Percentiles rank a stretch among this genome's conserved stretches.
Conservation (phyloP, 1,284 basidiomycete genomes). For the Erythrobasidium hasegawianum region DNA sequence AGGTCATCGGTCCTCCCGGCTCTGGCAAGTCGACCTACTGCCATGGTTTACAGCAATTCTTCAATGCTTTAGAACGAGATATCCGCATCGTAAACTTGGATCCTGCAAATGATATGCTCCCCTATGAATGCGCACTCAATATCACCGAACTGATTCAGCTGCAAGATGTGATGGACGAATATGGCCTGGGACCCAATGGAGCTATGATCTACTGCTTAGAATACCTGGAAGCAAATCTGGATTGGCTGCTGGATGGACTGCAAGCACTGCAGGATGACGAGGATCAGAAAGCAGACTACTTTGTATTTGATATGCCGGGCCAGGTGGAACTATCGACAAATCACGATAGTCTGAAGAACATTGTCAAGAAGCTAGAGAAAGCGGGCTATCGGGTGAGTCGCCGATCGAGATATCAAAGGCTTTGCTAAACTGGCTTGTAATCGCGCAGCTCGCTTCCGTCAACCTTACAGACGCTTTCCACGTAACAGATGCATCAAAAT, state of each 20-base stretch:
- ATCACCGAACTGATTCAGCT: slow-evolving; percentile 84
- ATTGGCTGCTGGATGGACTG: slow-evolving; percentile 74
- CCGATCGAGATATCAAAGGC: slow-evolving; percentile 1
- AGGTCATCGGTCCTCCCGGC: slow-evolving; percentile 83
- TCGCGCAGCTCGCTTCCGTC: slow-evolving; percentile 75
- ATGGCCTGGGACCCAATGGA: slow-evolving; percentile 89
- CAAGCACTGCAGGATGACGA: slow-evolving; percentile 58
- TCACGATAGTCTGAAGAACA: slow-evolving; percentile 78
- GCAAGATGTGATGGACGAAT: slow-evolving; percentile 78
- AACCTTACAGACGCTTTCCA: slow-evolving; percentile 96
- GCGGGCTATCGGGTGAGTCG: slow-evolving; percentile 79
- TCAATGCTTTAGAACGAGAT: slow-evolving; percentile 77
- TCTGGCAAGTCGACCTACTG: slow-evolving; percentile 93
- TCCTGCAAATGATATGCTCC: slow-evolving; percentile 83
- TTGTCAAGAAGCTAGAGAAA: slow-evolving; percentile 69
- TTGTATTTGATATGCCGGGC: slow-evolving; percentile 93
- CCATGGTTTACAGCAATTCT: slow-evolving; percentile 83
- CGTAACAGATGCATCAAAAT: slow-evolving; percentile 92
- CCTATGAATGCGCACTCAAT: slow-evolving; percentile 85
- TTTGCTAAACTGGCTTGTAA: not conserved
- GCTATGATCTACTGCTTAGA: slow-evolving; percentile 97
- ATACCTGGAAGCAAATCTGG: slow-evolving; percentile 89
- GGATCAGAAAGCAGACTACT: slow-evolving; percentile 57
- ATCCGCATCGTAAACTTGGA: slow-evolving; percentile 91
- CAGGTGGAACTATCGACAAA: slow-evolving; percentile 98